Evolutionary conservation across 192 early-diverging fungal species (phyloP), one percentile per base, ranked within the genome.

Genomic region (Backusella tuberculispora): DNA sequence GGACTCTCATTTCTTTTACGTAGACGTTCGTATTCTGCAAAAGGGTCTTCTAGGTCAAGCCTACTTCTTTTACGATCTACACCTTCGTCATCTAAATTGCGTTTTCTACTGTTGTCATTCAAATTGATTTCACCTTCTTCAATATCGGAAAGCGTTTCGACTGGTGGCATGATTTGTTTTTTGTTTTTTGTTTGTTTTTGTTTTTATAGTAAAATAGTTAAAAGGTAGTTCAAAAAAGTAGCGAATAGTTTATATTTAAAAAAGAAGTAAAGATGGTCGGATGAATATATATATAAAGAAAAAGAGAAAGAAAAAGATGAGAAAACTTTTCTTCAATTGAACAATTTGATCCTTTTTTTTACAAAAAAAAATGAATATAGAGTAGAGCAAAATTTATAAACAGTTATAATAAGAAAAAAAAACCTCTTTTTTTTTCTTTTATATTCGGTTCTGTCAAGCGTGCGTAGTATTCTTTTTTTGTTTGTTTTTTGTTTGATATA

Each of bases 51-150:
- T 65, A 29, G n/a, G 10, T 43, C 24, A 29, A 29, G 44, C 12
- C 64, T 24, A 15, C 34, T 17, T 10, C 38, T 17, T 34, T 66
- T 66, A 5, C 17, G 15, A n/a, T 66, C 64, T 17, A n/a, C 26
- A 6, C 26, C 38, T 15, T 38, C 12, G 38, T 34, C 26, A 8
- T 66, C 64, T 40, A 66, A 34, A 40, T 15, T 66, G 37, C 37
- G 64, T 15, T 66, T 66, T 66, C 29, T 66, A 26, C 41, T 67
- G n/a, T 21, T 67, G 9, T 41, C 66, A 8, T 43, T 21, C 2
- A 67, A 67, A 8, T 67, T 67, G 41, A 67, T 67, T 67, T 67
- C 66, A 43, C 66, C 66, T 43, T 67, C 66, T 67, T 67, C 66
- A 21, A 67, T 42, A 67, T 67, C 66, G 66, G 37, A 42, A 24